Evolutionary conservation across 2,329 filamentous ascomycete genomes (phyloP).

Genomic region (Beauveria sp.): DNA sequence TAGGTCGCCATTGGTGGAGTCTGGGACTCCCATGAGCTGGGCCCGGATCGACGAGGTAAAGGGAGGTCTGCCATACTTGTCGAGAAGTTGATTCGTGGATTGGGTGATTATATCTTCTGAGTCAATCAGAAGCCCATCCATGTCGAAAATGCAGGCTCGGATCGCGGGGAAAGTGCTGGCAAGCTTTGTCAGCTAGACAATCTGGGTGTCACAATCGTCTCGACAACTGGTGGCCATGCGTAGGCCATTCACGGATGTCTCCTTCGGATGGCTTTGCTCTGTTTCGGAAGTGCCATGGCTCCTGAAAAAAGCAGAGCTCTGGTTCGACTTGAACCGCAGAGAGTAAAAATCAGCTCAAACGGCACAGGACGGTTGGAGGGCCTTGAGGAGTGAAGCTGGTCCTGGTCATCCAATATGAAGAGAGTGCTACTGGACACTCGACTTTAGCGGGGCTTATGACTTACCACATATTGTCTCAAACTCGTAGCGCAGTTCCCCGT

Average conservation of each 20-base stretch:
- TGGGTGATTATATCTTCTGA: slow-evolving; percentile 62
- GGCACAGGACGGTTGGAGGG: background rate
- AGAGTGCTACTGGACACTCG: background rate
- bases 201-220: background rate
- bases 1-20: slow-evolving; percentile 39
- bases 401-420: background rate
- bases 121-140: slow-evolving; percentile 68
- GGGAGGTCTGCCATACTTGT: slow-evolving; percentile 48
- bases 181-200: background rate
- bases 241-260: background rate
- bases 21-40: slow-evolving; percentile 59
- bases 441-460: background rate
- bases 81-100: slow-evolving; percentile 55
- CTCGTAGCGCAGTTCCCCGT: background rate
- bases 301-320: background rate
- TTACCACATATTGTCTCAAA: background rate
- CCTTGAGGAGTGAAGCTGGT: background rate
- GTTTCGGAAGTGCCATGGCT: background rate
- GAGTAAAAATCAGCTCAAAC: background rate
- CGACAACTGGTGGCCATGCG: background rate
- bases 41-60: slow-evolving; percentile 63
- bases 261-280: background rate
- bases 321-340: background rate
- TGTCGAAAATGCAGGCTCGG: slow-evolving; percentile 61
- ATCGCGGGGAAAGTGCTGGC: background rate